phyloP scores from a whole-genome alignment of 306 rosid species.

The Cicer cuneatum region DNA sequence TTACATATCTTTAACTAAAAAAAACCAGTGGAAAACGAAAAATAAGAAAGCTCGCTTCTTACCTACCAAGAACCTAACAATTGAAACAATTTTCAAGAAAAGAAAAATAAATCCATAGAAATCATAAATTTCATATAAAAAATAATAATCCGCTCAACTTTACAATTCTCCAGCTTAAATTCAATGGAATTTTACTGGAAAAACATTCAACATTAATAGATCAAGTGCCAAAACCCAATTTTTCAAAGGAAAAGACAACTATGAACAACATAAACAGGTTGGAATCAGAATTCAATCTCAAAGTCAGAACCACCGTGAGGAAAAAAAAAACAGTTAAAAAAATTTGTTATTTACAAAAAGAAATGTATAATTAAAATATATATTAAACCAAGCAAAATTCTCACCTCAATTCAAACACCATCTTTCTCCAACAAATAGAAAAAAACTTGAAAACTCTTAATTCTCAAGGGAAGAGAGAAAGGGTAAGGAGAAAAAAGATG shows the following conservation, averaged over 20 bases:
- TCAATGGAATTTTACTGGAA: conserved; percentile 29
- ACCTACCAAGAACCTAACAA: conserved; percentile 69
- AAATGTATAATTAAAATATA: neutral
- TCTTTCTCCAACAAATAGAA: neutral
- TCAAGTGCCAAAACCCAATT: conserved; percentile 42
- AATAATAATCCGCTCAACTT: neutral
- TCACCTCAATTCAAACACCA: conserved; percentile 43
- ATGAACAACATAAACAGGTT: conserved; percentile 18
- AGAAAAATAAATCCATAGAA: conserved; percentile 39
- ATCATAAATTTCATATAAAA: conserved; percentile 17
- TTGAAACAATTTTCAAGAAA: conserved; percentile 45
- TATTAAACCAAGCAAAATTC: conserved; percentile 26
- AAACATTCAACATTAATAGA: conserved; percentile 41
- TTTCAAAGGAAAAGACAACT: conserved; percentile 16
- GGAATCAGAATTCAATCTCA: conserved; percentile 28
- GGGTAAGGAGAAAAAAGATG: neutral
- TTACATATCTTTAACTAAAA: conserved; percentile 42
- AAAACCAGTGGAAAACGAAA: conserved; percentile 28
- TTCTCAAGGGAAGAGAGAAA: conserved; percentile 12
- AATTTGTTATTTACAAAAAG: neutral
- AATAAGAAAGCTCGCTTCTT: conserved; percentile 46
- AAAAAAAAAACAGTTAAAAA: neutral
- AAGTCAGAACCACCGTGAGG: conserved; percentile 29
- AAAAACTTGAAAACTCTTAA: conserved; percentile 16
- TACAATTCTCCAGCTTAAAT: too few species aligned